Conservation (phyloP, 2,329 filamentous ascomycete species). For the Claviceps sorghi region DNA sequence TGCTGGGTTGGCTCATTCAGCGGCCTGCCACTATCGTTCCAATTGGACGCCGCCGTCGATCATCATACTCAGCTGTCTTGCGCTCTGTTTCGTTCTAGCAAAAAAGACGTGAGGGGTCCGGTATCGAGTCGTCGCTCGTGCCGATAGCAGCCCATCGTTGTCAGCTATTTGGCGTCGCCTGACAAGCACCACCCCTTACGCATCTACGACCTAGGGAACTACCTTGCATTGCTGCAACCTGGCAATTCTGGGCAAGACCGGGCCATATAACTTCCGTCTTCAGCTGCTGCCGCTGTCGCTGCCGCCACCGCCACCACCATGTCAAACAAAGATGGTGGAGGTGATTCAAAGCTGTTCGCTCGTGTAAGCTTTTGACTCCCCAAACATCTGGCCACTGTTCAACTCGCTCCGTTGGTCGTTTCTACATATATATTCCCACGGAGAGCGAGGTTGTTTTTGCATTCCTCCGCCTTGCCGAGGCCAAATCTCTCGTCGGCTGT, state of each 20-base stretch:
- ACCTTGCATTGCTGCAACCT: background rate
- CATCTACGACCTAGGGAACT: background rate
- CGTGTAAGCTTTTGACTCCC: slow-evolving; percentile 47
- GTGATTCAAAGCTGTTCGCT: slow-evolving; percentile 98
- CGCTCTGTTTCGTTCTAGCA: background rate
- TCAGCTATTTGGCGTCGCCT: slow-evolving; percentile 7
- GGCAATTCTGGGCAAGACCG: background rate
- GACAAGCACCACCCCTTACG: slow-evolving; percentile 3
- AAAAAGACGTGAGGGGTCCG: slow-evolving; percentile 1
- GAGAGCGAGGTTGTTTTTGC: background rate
- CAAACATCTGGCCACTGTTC: background rate
- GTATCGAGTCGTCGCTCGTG: background rate
- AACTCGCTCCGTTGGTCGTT: slow-evolving; percentile 2
- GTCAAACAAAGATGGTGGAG: slow-evolving; percentile 48
- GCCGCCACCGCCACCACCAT: slow-evolving; percentile 23
- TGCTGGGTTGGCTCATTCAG: background rate
- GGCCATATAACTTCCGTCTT: background rate
- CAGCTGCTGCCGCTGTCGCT: background rate
- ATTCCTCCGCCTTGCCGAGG: background rate
- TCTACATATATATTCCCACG: slow-evolving; percentile 3
- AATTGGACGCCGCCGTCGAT: background rate
- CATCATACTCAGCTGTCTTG: background rate
- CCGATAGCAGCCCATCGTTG: background rate
- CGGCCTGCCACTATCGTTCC: background rate
- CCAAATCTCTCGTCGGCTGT: background rate